These are phyloP conservation scores for Smithsoniella earleae DNA, from an alignment of 163 green algal genomes.

Conservation along the genomic window DNA sequence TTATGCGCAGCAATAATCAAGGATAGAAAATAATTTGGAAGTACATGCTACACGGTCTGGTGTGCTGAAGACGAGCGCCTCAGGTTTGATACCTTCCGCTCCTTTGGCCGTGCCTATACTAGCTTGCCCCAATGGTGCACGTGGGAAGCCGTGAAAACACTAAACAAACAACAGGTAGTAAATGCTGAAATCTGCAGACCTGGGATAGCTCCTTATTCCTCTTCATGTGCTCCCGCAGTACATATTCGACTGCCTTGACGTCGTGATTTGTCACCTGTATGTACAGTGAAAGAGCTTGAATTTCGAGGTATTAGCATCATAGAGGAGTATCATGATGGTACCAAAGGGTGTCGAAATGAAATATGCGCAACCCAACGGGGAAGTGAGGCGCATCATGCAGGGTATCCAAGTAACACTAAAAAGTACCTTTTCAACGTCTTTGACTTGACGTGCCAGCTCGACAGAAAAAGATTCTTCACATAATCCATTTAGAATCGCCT, in stretches of 20 bases:
- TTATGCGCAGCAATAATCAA: not conserved
- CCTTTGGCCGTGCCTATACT: too few relatives aligned
- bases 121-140: too few relatives aligned
- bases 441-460: constrained; percentile 28
- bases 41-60: not conserved
- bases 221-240: constrained; percentile 75
- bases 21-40: not conserved
- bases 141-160: too few relatives aligned
- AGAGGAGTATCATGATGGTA: not conserved
- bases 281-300: not conserved
- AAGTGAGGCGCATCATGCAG: constrained; percentile 20
- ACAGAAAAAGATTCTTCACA: too few relatives aligned
- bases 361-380: constrained; percentile 37
- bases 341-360: too few relatives aligned
- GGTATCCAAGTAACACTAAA: not conserved
- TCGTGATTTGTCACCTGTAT: constrained; percentile 82
- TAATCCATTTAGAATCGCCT: constrained; percentile 67
- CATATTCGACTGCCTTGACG: constrained; percentile 99
- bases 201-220: constrained; percentile 54
- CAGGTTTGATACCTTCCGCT: not conserved
- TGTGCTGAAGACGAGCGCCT: not conserved
- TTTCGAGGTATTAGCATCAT: not conserved
- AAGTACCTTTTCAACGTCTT: not conserved
- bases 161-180: not conserved
- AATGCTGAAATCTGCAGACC: constrained; percentile 11